Conservation (phyloP, 1,284 basidiomycete species). For the Ustilago tritici region DNA sequence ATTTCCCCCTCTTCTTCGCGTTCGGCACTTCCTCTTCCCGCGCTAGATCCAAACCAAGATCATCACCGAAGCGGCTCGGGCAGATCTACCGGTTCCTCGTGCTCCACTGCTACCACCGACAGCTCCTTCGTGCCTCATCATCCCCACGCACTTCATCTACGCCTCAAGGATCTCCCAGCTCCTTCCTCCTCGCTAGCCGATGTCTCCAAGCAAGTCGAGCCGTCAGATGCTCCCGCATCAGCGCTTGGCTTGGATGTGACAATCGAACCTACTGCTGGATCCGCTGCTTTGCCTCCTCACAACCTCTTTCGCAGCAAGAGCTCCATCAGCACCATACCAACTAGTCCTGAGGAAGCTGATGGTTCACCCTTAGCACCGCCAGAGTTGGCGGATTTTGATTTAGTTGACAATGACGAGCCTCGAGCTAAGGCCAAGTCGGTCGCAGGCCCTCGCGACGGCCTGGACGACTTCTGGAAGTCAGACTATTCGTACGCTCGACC, state of each 20-base stretch:
- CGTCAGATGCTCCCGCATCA: background rate
- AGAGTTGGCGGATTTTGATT: slow-evolving; percentile 7
- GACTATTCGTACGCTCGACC: slow-evolving; percentile 40
- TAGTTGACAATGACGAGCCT: slow-evolving; percentile 8
- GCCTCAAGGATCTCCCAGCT: slow-evolving; percentile 28
- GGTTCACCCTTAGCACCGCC: slow-evolving; percentile 14
- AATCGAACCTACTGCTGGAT: background rate
- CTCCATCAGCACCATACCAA: slow-evolving; percentile 51
- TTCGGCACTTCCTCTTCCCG: slow-evolving; percentile 5
- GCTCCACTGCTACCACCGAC: slow-evolving; percentile 40
- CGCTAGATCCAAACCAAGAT: slow-evolving; percentile 28
- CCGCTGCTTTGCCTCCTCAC: slow-evolving; percentile 5
- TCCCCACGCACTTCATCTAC: slow-evolving; percentile 23
- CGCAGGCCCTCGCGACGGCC: background rate
- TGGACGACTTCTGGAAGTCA: slow-evolving; percentile 38
- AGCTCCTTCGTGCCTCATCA: slow-evolving; percentile 45
- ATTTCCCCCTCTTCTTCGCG: slow-evolving; percentile 28
- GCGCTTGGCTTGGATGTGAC: slow-evolving; percentile 24
- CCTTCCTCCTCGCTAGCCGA: slow-evolving; percentile 17
- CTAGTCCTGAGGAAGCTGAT: slow-evolving; percentile 41
- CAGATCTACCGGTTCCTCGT: slow-evolving; percentile 41
- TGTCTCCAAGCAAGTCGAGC: background rate
- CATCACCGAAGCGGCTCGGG: slow-evolving; percentile 46
- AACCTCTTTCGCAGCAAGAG: slow-evolving; percentile 38
- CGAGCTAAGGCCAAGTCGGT: background rate